Evolutionary conservation across 768 basidiomycete species (phyloP), one percentile per base, ranked within the genome.

Genomic region (Trametes elegans): DNA sequence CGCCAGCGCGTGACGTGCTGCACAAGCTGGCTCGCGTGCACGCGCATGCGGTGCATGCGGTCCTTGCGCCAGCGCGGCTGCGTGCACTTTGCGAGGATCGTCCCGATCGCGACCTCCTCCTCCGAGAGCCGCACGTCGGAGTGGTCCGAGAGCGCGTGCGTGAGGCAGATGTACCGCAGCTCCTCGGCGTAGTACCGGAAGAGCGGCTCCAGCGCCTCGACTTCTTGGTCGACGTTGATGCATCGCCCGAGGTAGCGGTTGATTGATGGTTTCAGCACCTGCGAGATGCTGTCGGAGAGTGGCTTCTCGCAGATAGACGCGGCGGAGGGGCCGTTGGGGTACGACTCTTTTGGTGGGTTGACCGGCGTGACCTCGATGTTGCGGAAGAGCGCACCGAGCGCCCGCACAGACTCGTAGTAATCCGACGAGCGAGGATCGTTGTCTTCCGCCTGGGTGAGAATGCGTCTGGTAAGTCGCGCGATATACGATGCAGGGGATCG

Each of bases 101-200:
- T 83, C 24, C 88, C 88, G 28, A 84, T 68, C 3, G 89, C 84
- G 26, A 90, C 75, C 64, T 92, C 90, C 51, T 85, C 84, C 64
- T 93, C 90, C 14, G 49, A 55, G 46, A 92, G 74, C 32, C 76
- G 76, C 6, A 90, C 84, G 27, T 89, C 75, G 63, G 91, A 88
- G 45, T 83, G 83, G 63, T 92, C 90, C 39, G 56, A 43, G 29
- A 92, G 74, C 0, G 83, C 81, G 66, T 89, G 87, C 1, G 84
- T 84, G 18, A 76, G 70, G 57, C 82, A 80, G 50, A 90, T 83
- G 66, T 88, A 91, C 18, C 74, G 68, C 53, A 92, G 74, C 68
- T 92, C 86, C 55, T 83, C 78, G 10, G 70, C 65, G 64, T 90
- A 92, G 62, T 69, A 66, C 38, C 62, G 61, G 69, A 83, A 85